These are phyloP conservation scores for Solanum chiquidenum DNA, from an alignment of 257 asterid genomes.

Conservation along the genomic window DNA sequence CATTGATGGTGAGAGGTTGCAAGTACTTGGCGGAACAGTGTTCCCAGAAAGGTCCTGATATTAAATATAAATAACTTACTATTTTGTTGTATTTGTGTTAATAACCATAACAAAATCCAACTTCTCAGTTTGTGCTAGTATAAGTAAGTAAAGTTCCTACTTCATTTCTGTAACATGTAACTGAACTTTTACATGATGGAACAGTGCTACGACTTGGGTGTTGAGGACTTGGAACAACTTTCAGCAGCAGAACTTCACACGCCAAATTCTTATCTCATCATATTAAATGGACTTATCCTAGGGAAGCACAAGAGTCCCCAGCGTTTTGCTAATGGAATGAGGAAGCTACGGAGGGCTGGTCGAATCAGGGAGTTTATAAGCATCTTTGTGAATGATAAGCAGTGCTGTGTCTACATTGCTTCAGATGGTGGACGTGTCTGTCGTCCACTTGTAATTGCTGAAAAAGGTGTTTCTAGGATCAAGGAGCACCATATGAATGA, in stretches of 20 bases:
- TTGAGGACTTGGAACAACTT: slow-evolving; percentile 66
- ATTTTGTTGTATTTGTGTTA: neutral
- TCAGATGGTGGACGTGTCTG: slow-evolving; percentile 99
- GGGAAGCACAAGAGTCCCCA: slow-evolving; percentile 89
- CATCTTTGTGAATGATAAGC: slow-evolving; percentile 84
- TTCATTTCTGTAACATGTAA: neutral
- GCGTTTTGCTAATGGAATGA: slow-evolving; percentile 62
- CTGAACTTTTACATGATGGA: neutral
- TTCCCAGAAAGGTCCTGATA: neutral
- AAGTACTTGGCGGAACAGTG: neutral
- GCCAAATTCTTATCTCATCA: slow-evolving; percentile 66
- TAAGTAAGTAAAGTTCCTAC: neutral
- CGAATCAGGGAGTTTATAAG: slow-evolving; percentile 85
- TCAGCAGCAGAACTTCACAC: slow-evolving; percentile 89
- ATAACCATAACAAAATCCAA: neutral
- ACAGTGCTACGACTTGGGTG: slow-evolving; percentile 75
- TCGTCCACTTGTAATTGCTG: slow-evolving; percentile 96
- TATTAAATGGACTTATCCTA: slow-evolving; percentile 80
- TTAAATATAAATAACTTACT: neutral
- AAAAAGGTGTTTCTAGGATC: slow-evolving; percentile 82
- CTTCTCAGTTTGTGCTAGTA: neutral
- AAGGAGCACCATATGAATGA: slow-evolving; percentile 94
- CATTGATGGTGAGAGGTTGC: neutral
- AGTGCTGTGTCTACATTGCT: slow-evolving; percentile 90
- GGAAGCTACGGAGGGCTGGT: slow-evolving; percentile 86